Percentiles rank a stretch among this genome's conserved stretches.
phyloP scores from a whole-genome alignment of 768 basidiomycete species.

The Lactarius deliciosus region DNA sequence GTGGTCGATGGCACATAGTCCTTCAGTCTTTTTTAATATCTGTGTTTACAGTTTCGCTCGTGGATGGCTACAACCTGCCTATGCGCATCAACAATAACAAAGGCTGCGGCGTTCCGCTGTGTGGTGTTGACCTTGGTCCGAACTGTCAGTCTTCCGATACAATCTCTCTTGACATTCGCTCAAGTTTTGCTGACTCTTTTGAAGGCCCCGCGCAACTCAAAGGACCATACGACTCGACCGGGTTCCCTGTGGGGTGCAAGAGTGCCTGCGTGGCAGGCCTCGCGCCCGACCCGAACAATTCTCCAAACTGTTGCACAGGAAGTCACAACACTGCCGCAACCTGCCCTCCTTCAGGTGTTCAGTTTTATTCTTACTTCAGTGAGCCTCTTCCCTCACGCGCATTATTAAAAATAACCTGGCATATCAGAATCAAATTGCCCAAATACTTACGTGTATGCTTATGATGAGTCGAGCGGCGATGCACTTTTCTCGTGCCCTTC shows the following conservation, averaged over 20 bases:
- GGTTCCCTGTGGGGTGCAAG: constrained; percentile 46
- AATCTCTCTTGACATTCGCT: background rate
- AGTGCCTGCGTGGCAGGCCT: constrained; percentile 44
- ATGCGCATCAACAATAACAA: constrained; percentile 37
- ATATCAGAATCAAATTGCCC: constrained; percentile 43
- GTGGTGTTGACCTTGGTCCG: constrained; percentile 41
- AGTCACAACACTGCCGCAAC: constrained; percentile 48
- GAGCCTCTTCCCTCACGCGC: too few relatives aligned
- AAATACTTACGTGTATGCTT: constrained; percentile 52
- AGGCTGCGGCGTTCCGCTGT: constrained; percentile 39
- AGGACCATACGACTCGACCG: constrained; percentile 39
- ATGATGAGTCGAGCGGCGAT: constrained; percentile 47
- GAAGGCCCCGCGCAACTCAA: constrained; percentile 39
- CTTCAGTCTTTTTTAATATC: constrained; percentile 11
- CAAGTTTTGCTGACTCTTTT: background rate
- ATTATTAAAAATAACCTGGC: constrained; percentile 1
- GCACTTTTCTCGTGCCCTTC: constrained; percentile 48
- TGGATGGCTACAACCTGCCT: constrained; percentile 39
- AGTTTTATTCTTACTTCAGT: constrained; percentile 34
- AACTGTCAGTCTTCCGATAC: constrained; percentile 31
- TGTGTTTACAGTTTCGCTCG: constrained; percentile 33
- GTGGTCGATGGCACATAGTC: background rate
- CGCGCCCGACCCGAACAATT: constrained; percentile 27
- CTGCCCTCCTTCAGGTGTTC: constrained; percentile 51
- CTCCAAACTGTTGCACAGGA: constrained; percentile 56